phyloP scores from a whole-genome alignment of 2,329 filamentous ascomycete species.

The Penicillium sp. region DNA sequence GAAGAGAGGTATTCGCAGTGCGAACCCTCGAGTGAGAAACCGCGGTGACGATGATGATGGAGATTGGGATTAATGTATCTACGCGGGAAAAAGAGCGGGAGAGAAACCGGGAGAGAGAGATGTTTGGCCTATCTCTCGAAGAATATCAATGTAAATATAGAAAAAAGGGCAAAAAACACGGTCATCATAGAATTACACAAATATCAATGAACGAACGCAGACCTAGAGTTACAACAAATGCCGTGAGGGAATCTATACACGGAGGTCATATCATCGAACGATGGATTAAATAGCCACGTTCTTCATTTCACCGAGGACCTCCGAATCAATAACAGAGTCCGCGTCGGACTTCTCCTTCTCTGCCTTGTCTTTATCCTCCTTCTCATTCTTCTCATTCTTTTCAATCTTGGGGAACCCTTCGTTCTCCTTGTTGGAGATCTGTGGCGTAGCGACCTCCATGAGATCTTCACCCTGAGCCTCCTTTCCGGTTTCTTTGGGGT shows the following conservation, averaged over 20 bases:
- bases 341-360: slow-evolving; percentile 21
- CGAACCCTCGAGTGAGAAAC: slow-evolving; percentile 27
- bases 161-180: slow-evolving; percentile 24
- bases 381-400: slow-evolving; percentile 32
- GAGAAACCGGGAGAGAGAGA: neutral
- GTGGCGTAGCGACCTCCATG: slow-evolving; percentile 42
- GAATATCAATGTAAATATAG: slow-evolving; percentile 13
- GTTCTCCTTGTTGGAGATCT: slow-evolving; percentile 38
- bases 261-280: slow-evolving; percentile 11
- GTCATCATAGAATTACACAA: slow-evolving; percentile 39
- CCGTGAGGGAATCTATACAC: slow-evolving; percentile 37
- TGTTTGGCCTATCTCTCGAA: neutral
- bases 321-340: slow-evolving; percentile 36
- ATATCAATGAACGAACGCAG: slow-evolving; percentile 24
- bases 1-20: slow-evolving; percentile 29
- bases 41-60: slow-evolving; percentile 40
- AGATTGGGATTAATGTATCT: slow-evolving; percentile 47
- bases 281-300: slow-evolving; percentile 45
- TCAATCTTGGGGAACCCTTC: slow-evolving; percentile 25
- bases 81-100: neutral
- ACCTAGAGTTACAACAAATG: slow-evolving; percentile 31
- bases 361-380: slow-evolving; percentile 32
- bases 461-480: slow-evolving; percentile 39
- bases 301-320: slow-evolving; percentile 50
- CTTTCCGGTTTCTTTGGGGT: slow-evolving; percentile 32